Evolutionary conservation across 345 rosid species (phyloP), one percentile per base, ranked within the genome.

Genomic region (Cardiospermum halicacabum): DNA sequence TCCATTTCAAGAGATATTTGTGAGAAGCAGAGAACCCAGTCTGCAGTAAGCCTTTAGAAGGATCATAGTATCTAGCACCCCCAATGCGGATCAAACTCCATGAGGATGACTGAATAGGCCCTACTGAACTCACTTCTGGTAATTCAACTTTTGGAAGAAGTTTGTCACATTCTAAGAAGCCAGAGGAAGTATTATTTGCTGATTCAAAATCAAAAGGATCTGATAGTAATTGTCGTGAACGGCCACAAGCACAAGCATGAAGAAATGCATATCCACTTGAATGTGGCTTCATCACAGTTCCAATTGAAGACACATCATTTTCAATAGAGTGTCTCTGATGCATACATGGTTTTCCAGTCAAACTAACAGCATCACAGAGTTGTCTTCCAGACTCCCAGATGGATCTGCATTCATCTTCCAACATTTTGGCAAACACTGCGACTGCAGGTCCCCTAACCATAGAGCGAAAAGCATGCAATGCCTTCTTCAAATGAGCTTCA

Each of bases 221-320:
- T 42, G 80, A 69, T 50, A 77, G 80, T 57, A 85, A 71, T 50
- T 18, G 69, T 65, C 95, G 81, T 65, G 90, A 78, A 48, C 90
- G 92, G 49, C 95, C 97, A 81, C 95, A 90, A 51, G 92, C 84
- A 72, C 97, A 90, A 24, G 97, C 92, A 65, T 90, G 97, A 69
- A 87, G 90, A 72, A 87, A 87, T 69, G 80, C 82, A 70, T 78
- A 85, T 50, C 90, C 92, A 67, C 95, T 90, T 55, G 87, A 84
- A 82, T 90, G 97, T 53, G 80, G 58, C 75, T 75, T 80, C 26
- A 55, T 53, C 45, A 62, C 69, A 56, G 62, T 65, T 60, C 72
- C 82, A 19, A 50, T 28, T 51, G 54, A 61, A n/a, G 64, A 56
- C 69, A 71, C 75, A 53, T 56, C 74, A 27, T 59, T 73, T 45